These are phyloP conservation scores for Mycena maculata DNA, from an alignment of 768 basidiomycete genomes.

Conservation along the genomic window DNA sequence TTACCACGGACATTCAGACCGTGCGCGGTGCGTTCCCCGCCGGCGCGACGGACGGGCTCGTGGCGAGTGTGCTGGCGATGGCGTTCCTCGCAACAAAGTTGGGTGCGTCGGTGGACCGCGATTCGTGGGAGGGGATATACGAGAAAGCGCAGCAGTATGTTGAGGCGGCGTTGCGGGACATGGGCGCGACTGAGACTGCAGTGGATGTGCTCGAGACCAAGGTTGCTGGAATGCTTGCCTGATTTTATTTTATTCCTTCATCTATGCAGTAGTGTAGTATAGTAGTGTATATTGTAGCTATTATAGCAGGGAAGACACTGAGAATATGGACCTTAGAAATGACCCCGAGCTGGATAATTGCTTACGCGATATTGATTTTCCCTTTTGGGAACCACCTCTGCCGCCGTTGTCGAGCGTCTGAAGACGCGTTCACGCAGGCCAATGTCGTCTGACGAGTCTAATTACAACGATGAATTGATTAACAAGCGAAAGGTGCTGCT, in stretches of 20 bases:
- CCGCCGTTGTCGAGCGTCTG: background rate
- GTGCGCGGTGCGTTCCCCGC: slow-evolving; percentile 14
- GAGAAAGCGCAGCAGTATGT: slow-evolving; percentile 33
- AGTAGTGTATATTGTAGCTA: too few relatives aligned
- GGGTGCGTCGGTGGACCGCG: slow-evolving; percentile 6
- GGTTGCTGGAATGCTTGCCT: slow-evolving; percentile 12
- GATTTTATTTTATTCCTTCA: slow-evolving; percentile 8
- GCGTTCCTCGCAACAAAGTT: slow-evolving; percentile 30
- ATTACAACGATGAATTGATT: slow-evolving; percentile 13
- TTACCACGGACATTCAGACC: slow-evolving; percentile 8
- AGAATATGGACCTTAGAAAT: too few relatives aligned
- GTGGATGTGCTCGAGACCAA: slow-evolving; percentile 13
- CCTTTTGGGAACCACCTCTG: background rate
- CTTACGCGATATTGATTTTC: background rate
- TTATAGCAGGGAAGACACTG: too few relatives aligned
- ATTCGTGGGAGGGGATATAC: slow-evolving; percentile 32
- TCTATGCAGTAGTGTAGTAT: too few relatives aligned
- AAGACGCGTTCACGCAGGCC: too few relatives aligned
- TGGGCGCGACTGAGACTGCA: background rate
- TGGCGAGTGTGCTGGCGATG: slow-evolving; percentile 29
- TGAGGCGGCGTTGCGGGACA: slow-evolving; percentile 12
- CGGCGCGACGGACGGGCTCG: slow-evolving; percentile 19
- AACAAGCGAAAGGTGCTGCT: slow-evolving; percentile 24
- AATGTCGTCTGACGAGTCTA: slow-evolving; percentile 32
- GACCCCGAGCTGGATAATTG: too few relatives aligned